Evolutionary conservation across 148 eudicot genomes (phyloP).

Genomic region (Nepenthes mirabilis): DNA sequence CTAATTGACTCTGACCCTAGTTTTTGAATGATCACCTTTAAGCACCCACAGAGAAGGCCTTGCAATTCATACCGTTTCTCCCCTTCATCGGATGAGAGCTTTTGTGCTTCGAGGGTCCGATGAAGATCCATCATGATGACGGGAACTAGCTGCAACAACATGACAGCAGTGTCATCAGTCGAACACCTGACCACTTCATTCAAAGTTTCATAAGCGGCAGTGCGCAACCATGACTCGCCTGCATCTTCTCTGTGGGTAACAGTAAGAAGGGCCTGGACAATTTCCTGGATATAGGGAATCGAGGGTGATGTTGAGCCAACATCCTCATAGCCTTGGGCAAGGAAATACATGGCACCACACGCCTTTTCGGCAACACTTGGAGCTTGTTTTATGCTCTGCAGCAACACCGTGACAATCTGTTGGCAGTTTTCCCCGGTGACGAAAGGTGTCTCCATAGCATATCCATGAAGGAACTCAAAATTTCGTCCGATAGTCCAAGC

Average conservation of each 20-base stretch:
- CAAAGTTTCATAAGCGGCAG: constrained; percentile 88
- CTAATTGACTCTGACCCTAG: constrained; percentile 59
- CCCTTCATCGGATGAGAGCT: constrained; percentile 54
- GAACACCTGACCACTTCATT: constrained; percentile 95
- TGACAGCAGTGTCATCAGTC: constrained; percentile 76
- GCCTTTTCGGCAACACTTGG: constrained; percentile 96
- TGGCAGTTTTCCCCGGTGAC: constrained; percentile 73
- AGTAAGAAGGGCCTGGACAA: constrained; percentile 70
- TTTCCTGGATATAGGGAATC: constrained; percentile 78
- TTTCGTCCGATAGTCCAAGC: constrained; percentile 97
- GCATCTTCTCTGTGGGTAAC: constrained; percentile 88
- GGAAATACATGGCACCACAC: constrained; percentile 92
- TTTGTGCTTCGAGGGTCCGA: constrained; percentile 65
- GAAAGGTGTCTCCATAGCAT: constrained; percentile 53
- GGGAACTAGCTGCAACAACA: constrained; percentile 72
- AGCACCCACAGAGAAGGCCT: constrained; percentile 92
- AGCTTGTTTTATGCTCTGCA: constrained; percentile 82
- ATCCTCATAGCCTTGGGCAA: constrained; percentile 91
- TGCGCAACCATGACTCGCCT: constrained; percentile 68
- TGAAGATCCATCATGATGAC: constrained; percentile 89
- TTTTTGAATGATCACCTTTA: constrained; percentile 89
- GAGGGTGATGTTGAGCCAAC: constrained; percentile 57
- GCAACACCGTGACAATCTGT: constrained; percentile 67
- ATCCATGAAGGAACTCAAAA: constrained; percentile 84
- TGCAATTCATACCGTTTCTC: constrained; percentile 75